Evolutionary conservation across 768 basidiomycete species (phyloP), one percentile per base, ranked within the genome.

Genomic region (Tylopilus vinaceipallidus): DNA sequence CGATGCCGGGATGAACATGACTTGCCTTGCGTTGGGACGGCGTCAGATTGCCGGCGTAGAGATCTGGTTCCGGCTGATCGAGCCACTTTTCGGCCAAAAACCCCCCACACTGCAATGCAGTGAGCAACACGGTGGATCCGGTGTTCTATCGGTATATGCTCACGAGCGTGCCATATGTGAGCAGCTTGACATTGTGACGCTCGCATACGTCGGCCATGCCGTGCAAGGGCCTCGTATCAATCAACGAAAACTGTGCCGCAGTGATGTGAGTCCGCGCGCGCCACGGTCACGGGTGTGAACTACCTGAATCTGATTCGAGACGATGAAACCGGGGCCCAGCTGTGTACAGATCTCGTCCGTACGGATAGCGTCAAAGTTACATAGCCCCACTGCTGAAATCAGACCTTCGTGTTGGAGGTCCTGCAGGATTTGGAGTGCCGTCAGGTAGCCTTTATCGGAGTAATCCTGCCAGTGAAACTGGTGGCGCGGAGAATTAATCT

Each of bases 391-490:
- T 14, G 81, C 75, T 17, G 75, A 69, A 54, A 91, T 85, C 52
- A 78, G 62, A 4, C 82, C 82, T 47, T 82, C 78, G 2, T 67
- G 56, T 57, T 79, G 80, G n/a, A 91, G 66, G 52, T 83, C 78
- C 16, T 75, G 72, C 6, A 91, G 73, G 53, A 81, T 70, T 26
- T 75, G 72, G 39, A 78, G 66, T 5, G 76, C 73, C 3, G 68
- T 69, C 29, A 82, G 56, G 60, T 82, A 81, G 22, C 72, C 72
- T 52, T 70, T 69, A 49, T 79, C 72, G 34, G 69, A 64, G 59
- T 82, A 81, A 58, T 91, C 80, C 55, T 90, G 81, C 89, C 89
- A 91, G 59, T 91, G 84, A 62, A 91, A 84, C 88, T 91, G 46
- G 4, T 8, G 10, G 2, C 26, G 20, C 10, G 22, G 27, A 24